phyloP scores from a whole-genome alignment of 805 yeast species.

The Kuraishia borneana region DNA sequence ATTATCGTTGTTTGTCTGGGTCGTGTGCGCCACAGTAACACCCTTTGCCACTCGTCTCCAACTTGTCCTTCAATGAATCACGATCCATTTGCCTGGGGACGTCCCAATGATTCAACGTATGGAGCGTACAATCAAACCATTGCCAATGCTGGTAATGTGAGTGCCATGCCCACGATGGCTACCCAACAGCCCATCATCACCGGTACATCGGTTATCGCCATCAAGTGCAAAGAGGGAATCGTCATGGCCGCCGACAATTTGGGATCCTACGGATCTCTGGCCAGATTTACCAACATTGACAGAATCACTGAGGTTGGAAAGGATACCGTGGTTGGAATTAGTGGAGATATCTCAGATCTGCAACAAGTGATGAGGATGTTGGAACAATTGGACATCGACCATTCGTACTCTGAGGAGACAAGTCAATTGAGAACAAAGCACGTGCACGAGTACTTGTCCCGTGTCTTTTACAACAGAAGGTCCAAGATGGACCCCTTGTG shows the following conservation, averaged over 20 bases:
- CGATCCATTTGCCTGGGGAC: slow-evolving; percentile 93
- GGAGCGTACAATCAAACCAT: slow-evolving; percentile 72
- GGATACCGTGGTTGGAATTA: slow-evolving; percentile 81
- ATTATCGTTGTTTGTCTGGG: too few species aligned
- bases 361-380: slow-evolving; percentile 70
- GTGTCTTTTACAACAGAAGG: slow-evolving; percentile 79
- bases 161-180: slow-evolving; percentile 60
- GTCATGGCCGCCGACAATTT: slow-evolving; percentile 91
- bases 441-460: slow-evolving; percentile 77
- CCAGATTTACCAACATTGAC: slow-evolving; percentile 77
- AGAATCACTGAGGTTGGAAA: slow-evolving; percentile 78
- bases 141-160: slow-evolving; percentile 39
- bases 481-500: slow-evolving; percentile 92
- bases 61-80: slow-evolving; percentile 57
- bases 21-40: not conserved
- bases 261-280: slow-evolving; percentile 87
- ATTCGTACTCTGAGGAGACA: slow-evolving; percentile 66
- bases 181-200: slow-evolving; percentile 94
- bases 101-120: slow-evolving; percentile 75
- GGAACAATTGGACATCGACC: slow-evolving; percentile 70
- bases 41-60: not conserved
- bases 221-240: slow-evolving; percentile 84
- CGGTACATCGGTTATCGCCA: slow-evolving; percentile 89
- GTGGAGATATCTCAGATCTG: slow-evolving; percentile 92
- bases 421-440: slow-evolving; percentile 67